phyloP scores from a whole-genome alignment of 192 early-diverging fungal species.

The Backusella circina region DNA sequence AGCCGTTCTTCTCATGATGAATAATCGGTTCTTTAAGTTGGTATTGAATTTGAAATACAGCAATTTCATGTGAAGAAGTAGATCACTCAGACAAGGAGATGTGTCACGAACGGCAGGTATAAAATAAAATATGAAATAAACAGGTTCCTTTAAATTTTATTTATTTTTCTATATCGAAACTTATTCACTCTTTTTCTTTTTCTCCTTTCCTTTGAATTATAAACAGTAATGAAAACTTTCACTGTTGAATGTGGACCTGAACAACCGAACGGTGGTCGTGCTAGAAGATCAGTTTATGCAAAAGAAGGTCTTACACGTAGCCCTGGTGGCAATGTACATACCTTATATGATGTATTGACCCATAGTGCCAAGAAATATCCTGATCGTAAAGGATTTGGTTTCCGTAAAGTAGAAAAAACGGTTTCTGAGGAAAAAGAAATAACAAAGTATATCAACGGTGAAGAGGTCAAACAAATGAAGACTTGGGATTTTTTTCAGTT shows the following conservation, averaged over 20 bases:
- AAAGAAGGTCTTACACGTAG: conserved; percentile 40
- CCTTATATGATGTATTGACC: conserved; percentile 69
- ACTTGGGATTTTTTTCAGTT: conserved; percentile 82
- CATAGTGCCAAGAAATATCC: conserved; percentile 53
- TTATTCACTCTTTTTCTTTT: neutral
- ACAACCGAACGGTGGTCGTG: conserved; percentile 26
- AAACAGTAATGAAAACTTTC: conserved; percentile 21
- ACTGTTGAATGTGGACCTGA: conserved; percentile 25
- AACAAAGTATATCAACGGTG: conserved; percentile 54
- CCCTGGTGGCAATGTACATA: conserved; percentile 50
- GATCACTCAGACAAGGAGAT: neutral
- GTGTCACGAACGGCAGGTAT: neutral
- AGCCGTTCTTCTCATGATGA: neutral
- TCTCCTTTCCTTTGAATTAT: conserved; percentile 5
- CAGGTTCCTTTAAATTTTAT: neutral
- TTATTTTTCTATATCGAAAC: neutral
- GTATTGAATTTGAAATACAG: neutral
- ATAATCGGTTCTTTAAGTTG: neutral
- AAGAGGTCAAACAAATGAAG: conserved; percentile 66
- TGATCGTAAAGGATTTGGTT: conserved; percentile 65
- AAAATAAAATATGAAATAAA: neutral
- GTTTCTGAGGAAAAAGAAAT: conserved; percentile 76
- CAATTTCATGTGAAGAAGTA: conserved; percentile 2
- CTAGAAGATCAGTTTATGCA: conserved; percentile 44
- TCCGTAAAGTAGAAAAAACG: conserved; percentile 58